Evolutionary conservation across 129 eudicot species (phyloP).

Genomic region (Apium graveolens): DNA sequence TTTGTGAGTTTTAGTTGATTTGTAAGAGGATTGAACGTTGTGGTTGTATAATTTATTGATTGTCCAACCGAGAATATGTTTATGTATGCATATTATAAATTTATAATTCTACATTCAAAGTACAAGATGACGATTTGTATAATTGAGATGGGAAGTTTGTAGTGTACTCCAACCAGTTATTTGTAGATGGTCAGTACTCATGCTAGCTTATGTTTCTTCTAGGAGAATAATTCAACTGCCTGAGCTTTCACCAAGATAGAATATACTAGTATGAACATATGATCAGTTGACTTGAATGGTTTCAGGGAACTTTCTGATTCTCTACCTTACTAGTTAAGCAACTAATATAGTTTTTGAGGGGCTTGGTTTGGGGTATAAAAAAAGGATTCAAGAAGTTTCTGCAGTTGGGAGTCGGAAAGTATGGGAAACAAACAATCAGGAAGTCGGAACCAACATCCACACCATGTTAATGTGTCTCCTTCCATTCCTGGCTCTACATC

Average conservation of each 20-base stretch:
- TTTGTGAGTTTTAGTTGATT: background rate
- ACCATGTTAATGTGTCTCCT: background rate
- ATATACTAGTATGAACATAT: background rate
- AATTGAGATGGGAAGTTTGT: background rate
- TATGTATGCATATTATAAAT: background rate
- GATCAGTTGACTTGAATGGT: background rate
- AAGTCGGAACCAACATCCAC: background rate
- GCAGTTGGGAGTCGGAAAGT: background rate
- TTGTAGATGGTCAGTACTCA: background rate
- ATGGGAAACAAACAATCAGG: conserved; percentile 6
- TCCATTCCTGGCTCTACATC: background rate
- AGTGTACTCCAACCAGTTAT: too few species aligned
- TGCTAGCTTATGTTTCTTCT: background rate
- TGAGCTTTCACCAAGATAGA: background rate
- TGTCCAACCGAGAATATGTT: background rate
- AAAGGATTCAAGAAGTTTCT: background rate
- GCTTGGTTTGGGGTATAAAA: background rate
- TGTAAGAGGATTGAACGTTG: background rate
- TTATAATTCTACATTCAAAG: too few species aligned
- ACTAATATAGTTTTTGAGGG: background rate
- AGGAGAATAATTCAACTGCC: background rate
- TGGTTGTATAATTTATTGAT: background rate
- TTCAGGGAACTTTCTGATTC: background rate
- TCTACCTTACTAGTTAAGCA: background rate
- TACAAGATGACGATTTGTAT: background rate